These are phyloP conservation scores for Colletotrichum lupini DNA, from an alignment of 2,329 filamentous ascomycete genomes.

Conservation along the genomic window DNA sequence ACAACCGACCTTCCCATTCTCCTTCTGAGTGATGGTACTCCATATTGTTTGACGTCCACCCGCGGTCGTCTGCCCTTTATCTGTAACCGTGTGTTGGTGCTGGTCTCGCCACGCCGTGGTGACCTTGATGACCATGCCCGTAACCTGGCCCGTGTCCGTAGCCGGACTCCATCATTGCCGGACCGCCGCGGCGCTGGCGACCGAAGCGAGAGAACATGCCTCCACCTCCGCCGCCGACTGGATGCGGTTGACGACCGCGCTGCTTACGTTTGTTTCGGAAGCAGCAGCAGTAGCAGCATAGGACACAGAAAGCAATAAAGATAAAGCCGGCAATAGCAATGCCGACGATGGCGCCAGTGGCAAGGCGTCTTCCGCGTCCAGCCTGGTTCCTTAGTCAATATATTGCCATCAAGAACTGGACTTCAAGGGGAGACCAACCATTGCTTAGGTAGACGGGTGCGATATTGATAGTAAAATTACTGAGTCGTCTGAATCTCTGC, in stretches of 20 bases:
- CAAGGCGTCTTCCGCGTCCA: slow-evolving; percentile 34
- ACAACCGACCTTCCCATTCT: not conserved
- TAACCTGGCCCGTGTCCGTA: not conserved
- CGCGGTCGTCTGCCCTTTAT: not conserved
- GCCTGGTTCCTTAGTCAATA: not conserved
- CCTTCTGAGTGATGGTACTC: not conserved
- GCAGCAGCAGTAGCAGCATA: slow-evolving; percentile 35
- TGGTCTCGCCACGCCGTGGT: slow-evolving; percentile 15
- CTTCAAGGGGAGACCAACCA: not conserved
- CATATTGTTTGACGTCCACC: no score
- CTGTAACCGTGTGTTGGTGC: slow-evolving; percentile 17
- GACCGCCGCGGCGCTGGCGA: slow-evolving; percentile 13
- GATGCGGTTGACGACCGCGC: slow-evolving; percentile 1
- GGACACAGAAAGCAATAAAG: slow-evolving; percentile 20
- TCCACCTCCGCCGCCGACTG: slow-evolving; percentile 2
- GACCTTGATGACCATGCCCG: not conserved
- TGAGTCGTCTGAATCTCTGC: not conserved
- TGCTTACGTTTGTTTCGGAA: slow-evolving; percentile 33
- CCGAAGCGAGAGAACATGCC: slow-evolving; percentile 19
- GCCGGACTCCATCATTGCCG: slow-evolving; percentile 29
- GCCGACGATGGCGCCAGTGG: slow-evolving; percentile 34
- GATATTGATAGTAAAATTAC: not conserved
- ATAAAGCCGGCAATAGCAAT: slow-evolving; percentile 35
- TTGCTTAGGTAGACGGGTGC: not conserved
- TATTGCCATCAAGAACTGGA: not conserved